A percentile compares a stretch with the other conserved stretches of the same genome.
These are phyloP conservation scores for Earliella scabrosa DNA, from an alignment of 1,284 basidiomycete genomes.

Conservation along the genomic window DNA sequence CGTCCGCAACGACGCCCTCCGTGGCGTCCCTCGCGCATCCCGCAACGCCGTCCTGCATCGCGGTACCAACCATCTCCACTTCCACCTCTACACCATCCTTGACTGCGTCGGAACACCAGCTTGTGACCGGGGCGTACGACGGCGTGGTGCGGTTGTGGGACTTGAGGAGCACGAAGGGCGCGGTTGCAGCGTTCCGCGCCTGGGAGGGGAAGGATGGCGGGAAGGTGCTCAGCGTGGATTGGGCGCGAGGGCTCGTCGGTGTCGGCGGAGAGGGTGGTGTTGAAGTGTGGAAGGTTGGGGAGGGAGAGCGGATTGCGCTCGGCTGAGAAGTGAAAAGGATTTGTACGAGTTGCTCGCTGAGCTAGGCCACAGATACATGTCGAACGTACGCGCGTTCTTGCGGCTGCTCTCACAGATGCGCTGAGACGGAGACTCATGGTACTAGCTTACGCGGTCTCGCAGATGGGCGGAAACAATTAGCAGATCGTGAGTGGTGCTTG, in stretches of 20 bases:
- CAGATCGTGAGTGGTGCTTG: too few relatives aligned
- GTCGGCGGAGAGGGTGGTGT: slow-evolving; percentile 86
- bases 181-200: slow-evolving; percentile 69
- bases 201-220: slow-evolving; percentile 48
- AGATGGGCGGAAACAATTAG: too few relatives aligned
- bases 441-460: too few relatives aligned
- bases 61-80: slow-evolving; percentile 32
- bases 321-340: too few relatives aligned
- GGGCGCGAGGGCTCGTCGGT: slow-evolving; percentile 72
- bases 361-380: too few relatives aligned
- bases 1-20: slow-evolving; percentile 46
- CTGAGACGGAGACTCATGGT: too few relatives aligned
- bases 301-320: slow-evolving; percentile 25
- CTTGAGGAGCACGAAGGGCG: slow-evolving; percentile 66
- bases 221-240: slow-evolving; percentile 79
- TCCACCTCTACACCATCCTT: slow-evolving; percentile 38
- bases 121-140: slow-evolving; percentile 84
- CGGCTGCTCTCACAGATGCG: too few relatives aligned
- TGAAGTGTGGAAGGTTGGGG: slow-evolving; percentile 75
- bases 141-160: slow-evolving; percentile 89
- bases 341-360: too few relatives aligned
- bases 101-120: slow-evolving; percentile 54
- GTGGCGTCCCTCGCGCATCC: slow-evolving; percentile 65
- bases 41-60: slow-evolving; percentile 76
- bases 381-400: too few relatives aligned